Evolutionary conservation across 225 moss, liverwort and hornwort species (phyloP), one percentile per base, ranked within the genome.

Genomic region (Rhytidiadelphus loreus): DNA sequence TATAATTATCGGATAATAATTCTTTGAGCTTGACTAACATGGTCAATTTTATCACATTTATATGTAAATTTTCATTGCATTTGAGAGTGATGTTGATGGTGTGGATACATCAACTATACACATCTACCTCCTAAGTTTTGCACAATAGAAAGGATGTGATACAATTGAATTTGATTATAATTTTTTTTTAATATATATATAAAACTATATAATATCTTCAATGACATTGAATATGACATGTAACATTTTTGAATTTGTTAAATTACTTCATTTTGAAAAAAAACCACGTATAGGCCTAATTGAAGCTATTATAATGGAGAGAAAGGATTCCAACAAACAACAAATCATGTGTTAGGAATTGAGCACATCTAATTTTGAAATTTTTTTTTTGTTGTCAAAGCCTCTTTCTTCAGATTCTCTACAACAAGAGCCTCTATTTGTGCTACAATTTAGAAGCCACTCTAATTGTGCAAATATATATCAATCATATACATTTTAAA

Each of bases 351-450:
- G 2, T 26, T 43, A 71, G 15, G 24, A 3, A 25, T 25, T 26
- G 14, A 3, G 9, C 1, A 28, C 16, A 43, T 9, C 5, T 16
- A 26, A 26, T 71, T 43, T 43, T 43, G 25, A 70, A 8, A 8
- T 70, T 41, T 7, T 1, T 43, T 43, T 9, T 9, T 11, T 29
- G 0, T 73, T 17, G 17, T 46, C 1, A 46, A 0, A 46, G 0
- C 0, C 1, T 17, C 2, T 68, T 3, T 73, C 30, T 18, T 6
- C 3, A 30, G 0, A 46, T 18, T 46, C 3, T 9, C 5, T 16
- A 44, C 0, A 0, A 9, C 9, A 17, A 17, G 0, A 17, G 6
- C 0, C 0, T 0, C 11, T 46, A 29, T 29, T 30, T 46, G 46
- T 46, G 3, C 28, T 7, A 16, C 11, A 46, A 73, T 46, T 46